Conservation (phyloP, 495 filamentous ascomycete species). For the Penicillium desertorum region DNA sequence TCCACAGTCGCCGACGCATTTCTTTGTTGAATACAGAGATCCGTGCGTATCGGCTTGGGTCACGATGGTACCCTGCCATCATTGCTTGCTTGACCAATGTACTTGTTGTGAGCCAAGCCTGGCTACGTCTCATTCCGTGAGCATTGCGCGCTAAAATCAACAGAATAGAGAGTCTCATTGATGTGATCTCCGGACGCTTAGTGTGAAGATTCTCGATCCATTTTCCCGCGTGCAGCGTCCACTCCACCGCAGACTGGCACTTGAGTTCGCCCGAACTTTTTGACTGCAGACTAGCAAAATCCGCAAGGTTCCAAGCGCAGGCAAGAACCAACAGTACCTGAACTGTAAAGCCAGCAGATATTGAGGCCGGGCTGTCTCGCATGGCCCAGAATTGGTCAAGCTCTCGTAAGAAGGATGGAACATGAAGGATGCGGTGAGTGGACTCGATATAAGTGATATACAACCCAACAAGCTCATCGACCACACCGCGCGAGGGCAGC, state of each 20-base stretch:
- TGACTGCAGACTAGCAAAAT: conserved; percentile 36
- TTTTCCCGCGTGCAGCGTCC: conserved; percentile 62
- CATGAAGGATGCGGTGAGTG: conserved; percentile 56
- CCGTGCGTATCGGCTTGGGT: conserved; percentile 50
- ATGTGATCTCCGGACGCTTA: conserved; percentile 52
- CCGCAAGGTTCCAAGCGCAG: conserved; percentile 52
- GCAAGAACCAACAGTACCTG: conserved; percentile 66
- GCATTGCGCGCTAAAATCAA: conserved; percentile 58
- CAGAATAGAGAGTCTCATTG: conserved; percentile 60
- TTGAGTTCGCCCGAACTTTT: conserved; percentile 51
- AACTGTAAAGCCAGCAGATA: conserved; percentile 50
- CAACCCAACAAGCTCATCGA: conserved; percentile 50
- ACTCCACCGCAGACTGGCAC: conserved; percentile 54
- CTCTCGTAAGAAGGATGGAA: conserved; percentile 56
- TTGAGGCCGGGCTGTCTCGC: conserved; percentile 27
- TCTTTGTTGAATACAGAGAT: conserved; percentile 60
- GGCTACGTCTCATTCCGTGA: conserved; percentile 54
- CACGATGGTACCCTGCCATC: conserved; percentile 57
- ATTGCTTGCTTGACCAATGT: conserved; percentile 56
- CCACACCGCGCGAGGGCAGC: conserved; percentile 44
- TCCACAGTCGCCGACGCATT: conserved; percentile 68
- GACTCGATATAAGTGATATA: conserved; percentile 60
- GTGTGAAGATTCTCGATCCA: conserved; percentile 61
- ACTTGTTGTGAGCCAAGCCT: conserved; percentile 60
- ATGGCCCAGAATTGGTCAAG: conserved; percentile 52